Evolutionary conservation across 495 filamentous ascomycete genomes (phyloP).

Genomic region (Mytilinidion resinicola): DNA sequence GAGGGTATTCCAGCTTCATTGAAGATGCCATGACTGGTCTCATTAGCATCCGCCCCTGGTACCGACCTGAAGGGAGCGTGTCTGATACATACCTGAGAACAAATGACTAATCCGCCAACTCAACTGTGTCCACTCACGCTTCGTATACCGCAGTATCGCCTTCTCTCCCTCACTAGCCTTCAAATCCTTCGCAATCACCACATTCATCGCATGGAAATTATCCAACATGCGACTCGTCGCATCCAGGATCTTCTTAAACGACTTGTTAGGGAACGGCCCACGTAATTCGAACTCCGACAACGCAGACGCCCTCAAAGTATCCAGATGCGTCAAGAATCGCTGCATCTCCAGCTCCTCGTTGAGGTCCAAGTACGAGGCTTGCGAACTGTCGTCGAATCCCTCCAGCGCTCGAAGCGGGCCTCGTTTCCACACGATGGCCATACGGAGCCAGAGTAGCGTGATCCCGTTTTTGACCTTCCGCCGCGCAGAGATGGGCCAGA

Average conservation of each 20-base stretch:
- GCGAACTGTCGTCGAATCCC: slow-evolving; percentile 32
- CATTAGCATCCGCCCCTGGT: slow-evolving; percentile 21
- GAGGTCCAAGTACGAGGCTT: slow-evolving; percentile 63
- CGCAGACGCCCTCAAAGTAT: slow-evolving; percentile 67
- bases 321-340: slow-evolving; percentile 56
- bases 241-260: slow-evolving; percentile 64
- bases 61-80: too few species aligned
- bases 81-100: slow-evolving; percentile 71
- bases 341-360: slow-evolving; percentile 70
- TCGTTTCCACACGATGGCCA: slow-evolving; percentile 95
- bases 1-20: slow-evolving; percentile 85
- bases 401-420: slow-evolving; percentile 77
- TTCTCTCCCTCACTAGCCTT: slow-evolving; percentile 72
- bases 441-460: slow-evolving; percentile 78
- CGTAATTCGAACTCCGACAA: slow-evolving; percentile 74
- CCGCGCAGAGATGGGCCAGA: slow-evolving; percentile 91
- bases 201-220: slow-evolving; percentile 90
- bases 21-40: slow-evolving; percentile 74
- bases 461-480: slow-evolving; percentile 80
- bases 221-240: slow-evolving; percentile 80
- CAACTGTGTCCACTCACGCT: slow-evolving; percentile 68
- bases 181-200: slow-evolving; percentile 77
- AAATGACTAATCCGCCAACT: slow-evolving; percentile 87
- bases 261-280: slow-evolving; percentile 69
- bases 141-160: slow-evolving; percentile 70